Evolutionary conservation across 2,329 filamentous ascomycete genomes (phyloP), one percentile per base, ranked within the genome.

Genomic region (Colletotrichum lindemuthianum): DNA sequence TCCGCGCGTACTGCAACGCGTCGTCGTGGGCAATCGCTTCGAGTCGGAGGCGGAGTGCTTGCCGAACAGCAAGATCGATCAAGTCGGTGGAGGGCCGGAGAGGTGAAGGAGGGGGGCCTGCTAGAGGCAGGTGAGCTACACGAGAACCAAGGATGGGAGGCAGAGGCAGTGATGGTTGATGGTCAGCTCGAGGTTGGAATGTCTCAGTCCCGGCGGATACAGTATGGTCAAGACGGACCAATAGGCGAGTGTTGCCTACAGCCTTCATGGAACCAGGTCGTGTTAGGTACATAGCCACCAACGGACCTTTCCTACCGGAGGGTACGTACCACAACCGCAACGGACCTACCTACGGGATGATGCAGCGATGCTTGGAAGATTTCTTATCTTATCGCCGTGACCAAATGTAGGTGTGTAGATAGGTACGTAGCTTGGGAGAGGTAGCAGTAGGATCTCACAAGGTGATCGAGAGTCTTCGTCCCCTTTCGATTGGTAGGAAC

Each of bases 1-100:
- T 67, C 65, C 65, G 63, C 65, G 63, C 48, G 57, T 67, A 60
- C 63, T 63, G 63, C 61, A 65, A 52, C 57, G 57, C 57, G 57
- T 60, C 39, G 45, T 51, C 55, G 52, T 36, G 45, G 55, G 52
- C 56, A 47, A 54, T 24, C 24, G 24, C 24, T 24, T 24, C 24
- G 24, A 56, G 50, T 60, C 41, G 41, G 34, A 48, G 53, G 51
- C 16, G 36, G 43, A 41, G 32, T 33, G 41, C 24, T 24, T 24
- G 24, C 24, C 24, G 5, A 24, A 33, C 8, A 36, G 44, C 43
- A 52, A 51, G n/a, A 13, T 10, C 10, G 40, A 24, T 39, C 24
- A 24, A 24, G 24, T 24, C 24, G 24, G 24, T 24, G n/a, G 24
- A 16, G 48, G 36, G 47, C 43, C 39, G 16, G n/a, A 41, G 33